A percentile compares a stretch with the other conserved stretches of the same genome.
Conservation (phyloP, 2,329 filamentous ascomycete species). For the Golovinomyces cichoracearum region DNA sequence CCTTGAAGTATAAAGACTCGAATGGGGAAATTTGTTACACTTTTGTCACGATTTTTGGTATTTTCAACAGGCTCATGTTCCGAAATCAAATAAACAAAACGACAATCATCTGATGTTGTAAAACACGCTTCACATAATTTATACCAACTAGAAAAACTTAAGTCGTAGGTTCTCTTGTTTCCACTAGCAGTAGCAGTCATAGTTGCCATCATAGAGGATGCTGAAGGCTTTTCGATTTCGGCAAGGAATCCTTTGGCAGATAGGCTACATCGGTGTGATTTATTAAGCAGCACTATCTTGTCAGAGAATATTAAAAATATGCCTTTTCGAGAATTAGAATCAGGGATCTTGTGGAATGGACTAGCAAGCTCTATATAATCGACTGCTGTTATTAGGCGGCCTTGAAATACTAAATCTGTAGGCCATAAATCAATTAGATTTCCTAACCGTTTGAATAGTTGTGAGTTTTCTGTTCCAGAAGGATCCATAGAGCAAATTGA, state of each 20-base stretch:
- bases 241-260: slow-evolving; percentile 56
- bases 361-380: slow-evolving; percentile 55
- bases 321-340: slow-evolving; percentile 24
- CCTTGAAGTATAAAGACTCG: slow-evolving; percentile 49
- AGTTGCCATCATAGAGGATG: slow-evolving; percentile 33
- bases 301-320: slow-evolving; percentile 71
- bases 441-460: slow-evolving; percentile 46
- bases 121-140: slow-evolving; percentile 44
- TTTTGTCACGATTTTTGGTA: slow-evolving; percentile 22
- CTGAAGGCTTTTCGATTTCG: slow-evolving; percentile 59
- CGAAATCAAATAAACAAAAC: slow-evolving; percentile 41
- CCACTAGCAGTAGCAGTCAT: slow-evolving; percentile 38
- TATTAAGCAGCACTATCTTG: slow-evolving; percentile 50
- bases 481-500: slow-evolving; percentile 89
- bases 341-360: slow-evolving; percentile 28
- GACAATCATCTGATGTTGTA: slow-evolving; percentile 40
- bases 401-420: slow-evolving; percentile 39
- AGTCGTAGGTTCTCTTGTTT: slow-evolving; percentile 33
- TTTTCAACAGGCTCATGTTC: slow-evolving; percentile 32
- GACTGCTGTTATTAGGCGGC: slow-evolving; percentile 54
- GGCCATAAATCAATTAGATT: slow-evolving; percentile 62
- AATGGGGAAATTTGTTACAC: slow-evolving; percentile 27
- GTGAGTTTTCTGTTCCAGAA: slow-evolving; percentile 41
- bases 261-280: slow-evolving; percentile 32
- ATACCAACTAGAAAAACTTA: slow-evolving; percentile 51